Evolutionary conservation across 805 yeast species (phyloP).

Genomic region (Debaryomyces tyrocola): DNA sequence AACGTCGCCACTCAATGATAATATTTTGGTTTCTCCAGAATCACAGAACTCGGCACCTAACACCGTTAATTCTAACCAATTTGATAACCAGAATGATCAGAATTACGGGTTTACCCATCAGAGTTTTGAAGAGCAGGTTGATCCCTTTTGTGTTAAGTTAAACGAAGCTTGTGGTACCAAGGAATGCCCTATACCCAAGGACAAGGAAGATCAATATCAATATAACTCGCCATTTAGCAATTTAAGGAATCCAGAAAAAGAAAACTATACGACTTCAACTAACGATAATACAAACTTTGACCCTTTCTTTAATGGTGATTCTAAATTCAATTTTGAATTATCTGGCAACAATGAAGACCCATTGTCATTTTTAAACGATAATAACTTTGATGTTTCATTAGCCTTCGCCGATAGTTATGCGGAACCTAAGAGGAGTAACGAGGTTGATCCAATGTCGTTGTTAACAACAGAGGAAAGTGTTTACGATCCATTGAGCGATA

Average conservation of each 20-base stretch:
- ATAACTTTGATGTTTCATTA: slow-evolving; percentile 53
- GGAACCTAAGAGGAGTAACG: slow-evolving; percentile 13
- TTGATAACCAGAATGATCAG: slow-evolving; percentile 4
- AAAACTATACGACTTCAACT: slow-evolving; percentile 4
- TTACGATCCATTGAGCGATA: slow-evolving; percentile 52
- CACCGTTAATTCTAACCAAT: slow-evolving; percentile 10
- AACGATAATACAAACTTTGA: slow-evolving; percentile 13
- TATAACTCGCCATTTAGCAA: slow-evolving; percentile 21
- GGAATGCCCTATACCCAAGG: slow-evolving; percentile 63
- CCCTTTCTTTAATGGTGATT: slow-evolving; percentile 14
- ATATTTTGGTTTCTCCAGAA: slow-evolving; percentile 33
- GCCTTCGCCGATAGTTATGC: slow-evolving; percentile 40
- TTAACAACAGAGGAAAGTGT: slow-evolving; percentile 57
- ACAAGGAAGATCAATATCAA: slow-evolving; percentile 10
- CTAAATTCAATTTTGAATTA: slow-evolving; percentile 11
- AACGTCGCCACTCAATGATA: slow-evolving; percentile 41
- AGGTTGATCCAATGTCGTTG: slow-evolving; percentile 38
- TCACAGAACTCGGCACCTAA: slow-evolving; percentile 21
- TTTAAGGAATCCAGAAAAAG: slow-evolving; percentile 16
- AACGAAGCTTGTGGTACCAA: slow-evolving; percentile 82
- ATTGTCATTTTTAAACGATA: slow-evolving; percentile 46
- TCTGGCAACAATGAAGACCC: slow-evolving; percentile 34
- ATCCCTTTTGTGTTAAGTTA: slow-evolving; percentile 73
- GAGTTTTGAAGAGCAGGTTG: slow-evolving; percentile 65
- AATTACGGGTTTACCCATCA: slow-evolving; percentile 15